Evolutionary conservation across 768 basidiomycete species (phyloP).

Genomic region (Polyporus arcularius): DNA sequence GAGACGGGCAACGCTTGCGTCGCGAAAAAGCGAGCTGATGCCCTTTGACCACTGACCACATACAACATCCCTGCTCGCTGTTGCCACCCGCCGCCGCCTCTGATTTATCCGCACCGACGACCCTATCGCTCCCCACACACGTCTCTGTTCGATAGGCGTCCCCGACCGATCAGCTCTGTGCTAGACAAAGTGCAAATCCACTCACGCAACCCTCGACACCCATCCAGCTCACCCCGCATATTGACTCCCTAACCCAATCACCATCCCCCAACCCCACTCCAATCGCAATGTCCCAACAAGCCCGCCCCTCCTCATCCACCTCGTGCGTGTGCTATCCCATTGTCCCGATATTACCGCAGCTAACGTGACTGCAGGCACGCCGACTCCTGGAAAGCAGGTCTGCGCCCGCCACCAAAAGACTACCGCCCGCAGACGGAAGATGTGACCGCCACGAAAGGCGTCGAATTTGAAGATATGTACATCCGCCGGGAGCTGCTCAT

Average conservation of each 20-base stretch:
- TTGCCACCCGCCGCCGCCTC: not conserved
- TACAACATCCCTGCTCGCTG: not conserved
- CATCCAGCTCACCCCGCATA: not conserved
- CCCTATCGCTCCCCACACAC: not conserved
- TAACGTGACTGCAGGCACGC: constrained; percentile 12
- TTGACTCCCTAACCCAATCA: not conserved
- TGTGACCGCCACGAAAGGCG: constrained; percentile 90
- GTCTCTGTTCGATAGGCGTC: not conserved
- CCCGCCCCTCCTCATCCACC: constrained; percentile 37
- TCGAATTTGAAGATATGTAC: constrained; percentile 94
- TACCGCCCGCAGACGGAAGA: constrained; percentile 95
- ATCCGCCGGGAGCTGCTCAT: constrained; percentile 94
- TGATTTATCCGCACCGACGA: not conserved
- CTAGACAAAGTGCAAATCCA: constrained; percentile 19
- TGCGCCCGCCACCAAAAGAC: constrained; percentile 90
- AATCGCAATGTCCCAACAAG: constrained; percentile 25
- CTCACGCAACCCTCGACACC: constrained; percentile 9
- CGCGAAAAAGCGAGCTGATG: constrained; percentile 5
- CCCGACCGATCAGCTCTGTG: not conserved
- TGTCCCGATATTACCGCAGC: not conserved
- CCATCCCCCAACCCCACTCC: not conserved
- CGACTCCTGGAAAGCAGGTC: constrained; percentile 69
- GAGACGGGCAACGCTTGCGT: constrained; percentile 1
- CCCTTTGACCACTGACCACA: constrained; percentile 2
- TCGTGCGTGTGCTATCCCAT: constrained; percentile 23